Evolutionary conservation across 2,329 filamentous ascomycete genomes (phyloP), one percentile per base, ranked within the genome.

Genomic region (Cercospora berteroae): DNA sequence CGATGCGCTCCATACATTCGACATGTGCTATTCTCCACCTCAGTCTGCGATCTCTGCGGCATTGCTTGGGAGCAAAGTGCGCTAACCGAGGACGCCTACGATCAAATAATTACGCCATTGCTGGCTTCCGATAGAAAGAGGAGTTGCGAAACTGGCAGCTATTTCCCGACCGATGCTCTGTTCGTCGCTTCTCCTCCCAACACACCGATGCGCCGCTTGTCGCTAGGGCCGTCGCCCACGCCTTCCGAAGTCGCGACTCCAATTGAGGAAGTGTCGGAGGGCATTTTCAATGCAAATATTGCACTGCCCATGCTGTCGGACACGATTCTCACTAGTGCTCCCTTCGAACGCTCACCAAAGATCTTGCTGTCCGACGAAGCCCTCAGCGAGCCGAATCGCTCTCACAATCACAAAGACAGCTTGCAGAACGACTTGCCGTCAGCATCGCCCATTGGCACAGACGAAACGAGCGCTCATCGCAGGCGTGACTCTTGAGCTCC

Each of bases 31-130:
- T 60, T 60, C 44, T 68, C 69, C 13, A 69, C 64, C 7, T 60
- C 58, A 12, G 66, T 68, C 9, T 70, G 69, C 66, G 69, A 70
- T 33, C 60, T 64, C 7, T 70, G 69, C 25, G 64, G 60, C 36
- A 58, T 52, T 25, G 63, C 66, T 7, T 68, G 66, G 68, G 59
- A 61, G 23, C 31, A 58, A 42, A 59, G 48, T 58, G 64, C 67
- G 25, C 60, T 69, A 10, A 67, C 56, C n/a, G 61, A 42, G 25
- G 56, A 66, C 36, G 67, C 64, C 10, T 69, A 66, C 50, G 55
- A 69, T 36, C 64, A 44, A 23, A 52, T 55, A 5, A 57, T 59
- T 8, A 66, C 64, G n/a, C 64, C 67, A 23, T 36, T 64, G 27
- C 44, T 66, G n/a, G 56, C n/a, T 16, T 59, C 39, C 23, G 50